These are phyloP conservation scores for Ceratobasidium sp. DNA, from an alignment of 1,284 basidiomycete genomes.

Conservation along the genomic window DNA sequence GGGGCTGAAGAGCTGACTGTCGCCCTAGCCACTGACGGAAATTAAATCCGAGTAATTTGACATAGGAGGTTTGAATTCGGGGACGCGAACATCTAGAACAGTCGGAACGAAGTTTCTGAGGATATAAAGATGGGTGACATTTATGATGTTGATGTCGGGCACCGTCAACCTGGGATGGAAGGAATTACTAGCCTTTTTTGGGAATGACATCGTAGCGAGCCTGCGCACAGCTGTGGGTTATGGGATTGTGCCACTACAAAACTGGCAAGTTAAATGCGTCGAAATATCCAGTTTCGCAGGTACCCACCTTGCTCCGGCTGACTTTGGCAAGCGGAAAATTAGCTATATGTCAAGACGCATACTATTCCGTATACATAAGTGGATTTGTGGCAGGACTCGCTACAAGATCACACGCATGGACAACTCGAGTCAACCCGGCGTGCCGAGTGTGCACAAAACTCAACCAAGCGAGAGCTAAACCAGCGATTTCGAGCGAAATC, in stretches of 20 bases:
- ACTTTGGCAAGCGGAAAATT: constrained; percentile 39
- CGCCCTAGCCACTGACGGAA: constrained; percentile 46
- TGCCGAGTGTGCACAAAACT: not conserved
- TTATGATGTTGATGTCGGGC: constrained; percentile 27
- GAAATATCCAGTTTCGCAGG: not conserved
- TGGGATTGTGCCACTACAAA: constrained; percentile 19
- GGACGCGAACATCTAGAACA: not conserved
- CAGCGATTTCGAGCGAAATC: constrained; percentile 16
- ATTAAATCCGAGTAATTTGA: constrained; percentile 44
- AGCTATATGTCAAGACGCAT: constrained; percentile 39
- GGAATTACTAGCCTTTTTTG: not conserved
- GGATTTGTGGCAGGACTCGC: not conserved
- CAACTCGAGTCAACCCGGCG: not conserved
- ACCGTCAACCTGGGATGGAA: constrained; percentile 9
- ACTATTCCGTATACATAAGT: constrained; percentile 36
- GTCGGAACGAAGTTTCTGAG: constrained; percentile 45
- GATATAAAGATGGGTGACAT: constrained; percentile 30
- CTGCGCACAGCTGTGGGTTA: constrained; percentile 45
- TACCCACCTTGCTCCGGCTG: constrained; percentile 42
- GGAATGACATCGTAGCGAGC: not conserved
- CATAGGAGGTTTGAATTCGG: not conserved
- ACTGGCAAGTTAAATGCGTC: not conserved
- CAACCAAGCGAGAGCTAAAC: constrained; percentile 26
- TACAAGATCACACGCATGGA: not conserved
- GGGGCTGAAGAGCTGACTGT: constrained; percentile 59